These are phyloP conservation scores for Cordia subcordata DNA, from an alignment of 257 asterid species.

Conservation along the genomic window DNA sequence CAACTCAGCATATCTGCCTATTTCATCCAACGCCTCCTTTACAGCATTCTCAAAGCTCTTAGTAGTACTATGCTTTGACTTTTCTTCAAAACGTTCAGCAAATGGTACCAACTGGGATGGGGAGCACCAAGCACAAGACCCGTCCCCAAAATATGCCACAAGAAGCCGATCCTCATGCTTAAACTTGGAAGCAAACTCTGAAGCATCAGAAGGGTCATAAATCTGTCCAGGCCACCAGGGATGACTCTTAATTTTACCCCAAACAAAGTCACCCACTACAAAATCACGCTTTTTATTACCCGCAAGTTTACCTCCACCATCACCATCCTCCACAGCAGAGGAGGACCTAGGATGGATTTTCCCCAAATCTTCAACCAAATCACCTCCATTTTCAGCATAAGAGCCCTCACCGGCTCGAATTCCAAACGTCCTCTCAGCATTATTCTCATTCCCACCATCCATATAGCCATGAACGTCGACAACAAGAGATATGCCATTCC, in stretches of 20 bases:
- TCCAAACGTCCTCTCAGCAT: too few species aligned
- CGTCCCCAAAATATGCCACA: slow-evolving; percentile 74
- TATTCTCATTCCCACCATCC: background rate
- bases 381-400: background rate
- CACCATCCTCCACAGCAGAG: background rate
- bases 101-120: slow-evolving; percentile 63
- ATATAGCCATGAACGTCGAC: slow-evolving; percentile 2
- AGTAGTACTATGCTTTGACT: slow-evolving; percentile 32
- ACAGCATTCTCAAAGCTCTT: slow-evolving; percentile 42
- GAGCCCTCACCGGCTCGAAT: background rate
- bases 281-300: slow-evolving; percentile 11
- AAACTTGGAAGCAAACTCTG: slow-evolving; percentile 46
- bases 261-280: slow-evolving; percentile 76
- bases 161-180: slow-evolving; percentile 46
- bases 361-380: too few species aligned
- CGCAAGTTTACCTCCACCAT: background rate
- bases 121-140: slow-evolving; percentile 71
- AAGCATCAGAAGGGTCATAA: slow-evolving; percentile 57
- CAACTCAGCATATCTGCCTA: slow-evolving; percentile 45
- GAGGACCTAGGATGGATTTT: too few species aligned
- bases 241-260: slow-evolving; percentile 77
- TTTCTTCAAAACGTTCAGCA: slow-evolving; percentile 35
- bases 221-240: slow-evolving; percentile 97
- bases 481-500: background rate
- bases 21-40: slow-evolving; percentile 41